Conservation (phyloP, 164 flowering plant species). For the Vitis cinerea region DNA sequence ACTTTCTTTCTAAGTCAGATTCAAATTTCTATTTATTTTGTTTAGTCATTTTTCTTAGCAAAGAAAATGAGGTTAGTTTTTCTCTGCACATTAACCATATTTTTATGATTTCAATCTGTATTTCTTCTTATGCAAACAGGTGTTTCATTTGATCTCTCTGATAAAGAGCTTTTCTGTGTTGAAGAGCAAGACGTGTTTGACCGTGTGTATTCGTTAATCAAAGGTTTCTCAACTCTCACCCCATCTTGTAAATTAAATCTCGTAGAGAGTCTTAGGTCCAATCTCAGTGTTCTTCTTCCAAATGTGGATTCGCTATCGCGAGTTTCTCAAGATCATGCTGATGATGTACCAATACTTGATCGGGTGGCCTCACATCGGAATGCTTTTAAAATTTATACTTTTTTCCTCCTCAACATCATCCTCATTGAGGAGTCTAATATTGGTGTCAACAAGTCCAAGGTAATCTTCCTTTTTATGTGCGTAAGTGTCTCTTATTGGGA, state of each 20-base stretch:
- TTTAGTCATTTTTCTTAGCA: no score
- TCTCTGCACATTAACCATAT: no score
- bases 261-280: conserved; percentile 83
- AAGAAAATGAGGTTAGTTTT: no score
- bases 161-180: conserved; percentile 80
- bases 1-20: no score
- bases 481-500: no score
- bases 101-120: no score
- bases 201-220: conserved; percentile 70
- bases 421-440: conserved; percentile 51
- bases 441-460: conserved; percentile 47
- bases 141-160: conserved; percentile 88
- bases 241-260: conserved; percentile 61
- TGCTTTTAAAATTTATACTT: conserved; percentile 88
- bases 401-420: conserved; percentile 60
- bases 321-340: conserved; percentile 28
- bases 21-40: no score
- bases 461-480: conserved; percentile 7
- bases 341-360: conserved; percentile 35
- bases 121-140: conserved; percentile 32
- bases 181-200: conserved; percentile 94
- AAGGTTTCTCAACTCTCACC: conserved; percentile 45
- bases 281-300: conserved; percentile 87
- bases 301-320: conserved; percentile 77
- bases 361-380: conserved; percentile 68